Evolutionary conservation across 2,329 filamentous ascomycete genomes (phyloP), one percentile per base, ranked within the genome.

Genomic region (Arthrobotrys musiformis): DNA sequence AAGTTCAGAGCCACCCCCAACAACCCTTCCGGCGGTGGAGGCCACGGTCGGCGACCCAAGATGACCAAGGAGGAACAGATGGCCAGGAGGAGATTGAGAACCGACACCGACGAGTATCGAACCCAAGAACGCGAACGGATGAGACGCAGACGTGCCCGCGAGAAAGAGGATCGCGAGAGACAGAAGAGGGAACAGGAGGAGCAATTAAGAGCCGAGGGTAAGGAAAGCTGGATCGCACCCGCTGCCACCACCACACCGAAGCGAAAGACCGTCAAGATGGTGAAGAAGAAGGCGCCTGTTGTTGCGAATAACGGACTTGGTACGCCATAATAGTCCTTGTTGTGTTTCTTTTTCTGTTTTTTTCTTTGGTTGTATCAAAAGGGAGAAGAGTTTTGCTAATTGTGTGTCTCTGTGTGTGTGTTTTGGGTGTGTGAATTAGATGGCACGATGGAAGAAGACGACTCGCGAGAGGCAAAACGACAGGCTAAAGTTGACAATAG

Each of bases 161-260:
- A 77, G 66, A 77, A 77, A 46, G 73, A 77, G 30, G 73, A 77
- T 1, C 58, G 73, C 13, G 73, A 77, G 17, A 40, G 44, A 13
- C 15, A 67, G 19, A 70, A 70, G 52, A 62, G 42, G 17, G 73
- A 77, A 26, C 73, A 77, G 66, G 73, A 77, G 48, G 63, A 70
- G 4, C 76, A 70, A 66, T 52, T 78, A 24, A 56, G 70, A 70
- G 70, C 66, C 22, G 70, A 79, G 58, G 70, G 68, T 70, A 78
- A 78, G 75, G 75, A 78, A 64, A 78, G 70, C 66, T 74, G 76
- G 72, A 76, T 70, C 64, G 60, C 64, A 44, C 70, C 76, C 15
- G 62, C 64, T 63, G 42, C 64, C 37, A 62, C 67, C 40, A 46
- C 70, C 52, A 70, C 76, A 30, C 56, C 61, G 33, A 78, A 73